Percentiles rank a stretch among this genome's conserved stretches.
phyloP scores from a whole-genome alignment of 139 green algal genomes.

The Chlorella sp. region DNA sequence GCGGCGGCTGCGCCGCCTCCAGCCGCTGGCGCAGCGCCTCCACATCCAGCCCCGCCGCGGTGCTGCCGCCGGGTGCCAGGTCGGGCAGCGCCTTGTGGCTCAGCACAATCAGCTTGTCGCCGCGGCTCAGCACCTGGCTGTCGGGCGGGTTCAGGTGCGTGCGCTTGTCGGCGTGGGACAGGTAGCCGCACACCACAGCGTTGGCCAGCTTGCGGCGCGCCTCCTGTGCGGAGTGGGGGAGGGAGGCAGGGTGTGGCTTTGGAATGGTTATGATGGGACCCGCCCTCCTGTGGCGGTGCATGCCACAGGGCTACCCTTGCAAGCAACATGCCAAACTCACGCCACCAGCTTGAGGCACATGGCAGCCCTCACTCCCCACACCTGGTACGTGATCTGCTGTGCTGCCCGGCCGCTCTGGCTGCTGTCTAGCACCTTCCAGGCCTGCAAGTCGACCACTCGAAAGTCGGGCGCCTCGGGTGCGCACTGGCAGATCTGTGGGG shows the following conservation, averaged over 20 bases:
- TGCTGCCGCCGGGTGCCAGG: neutral
- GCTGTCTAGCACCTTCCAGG: neutral
- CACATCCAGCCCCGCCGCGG: slow-evolving; percentile 11
- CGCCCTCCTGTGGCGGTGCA: too few relatives aligned
- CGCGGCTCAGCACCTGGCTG: neutral
- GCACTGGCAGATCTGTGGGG: neutral
- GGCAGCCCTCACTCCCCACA: neutral
- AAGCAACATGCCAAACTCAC: too few relatives aligned
- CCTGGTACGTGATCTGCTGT: slow-evolving; percentile 19
- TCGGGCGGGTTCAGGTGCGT: slow-evolving; percentile 47
- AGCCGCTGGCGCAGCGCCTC: slow-evolving; percentile 25
- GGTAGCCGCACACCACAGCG: slow-evolving; percentile 38
- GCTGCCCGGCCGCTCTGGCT: neutral
- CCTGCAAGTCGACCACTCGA: neutral
- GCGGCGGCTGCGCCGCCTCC: slow-evolving; percentile 1
- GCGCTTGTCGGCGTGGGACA: slow-evolving; percentile 1
- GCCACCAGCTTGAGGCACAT: neutral
- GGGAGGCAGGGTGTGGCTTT: too few relatives aligned
- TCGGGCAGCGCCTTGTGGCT: slow-evolving; percentile 16
- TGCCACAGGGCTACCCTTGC: neutral
- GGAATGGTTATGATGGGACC: too few relatives aligned
- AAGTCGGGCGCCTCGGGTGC: slow-evolving; percentile 23
- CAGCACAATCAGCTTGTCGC: slow-evolving; percentile 49
- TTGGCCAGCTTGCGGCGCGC: neutral
- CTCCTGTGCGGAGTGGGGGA: neutral